Evolutionary conservation across 2,329 filamentous ascomycete genomes (phyloP), one percentile per base, ranked within the genome.

Genomic region (Alternaria ethzedia): DNA sequence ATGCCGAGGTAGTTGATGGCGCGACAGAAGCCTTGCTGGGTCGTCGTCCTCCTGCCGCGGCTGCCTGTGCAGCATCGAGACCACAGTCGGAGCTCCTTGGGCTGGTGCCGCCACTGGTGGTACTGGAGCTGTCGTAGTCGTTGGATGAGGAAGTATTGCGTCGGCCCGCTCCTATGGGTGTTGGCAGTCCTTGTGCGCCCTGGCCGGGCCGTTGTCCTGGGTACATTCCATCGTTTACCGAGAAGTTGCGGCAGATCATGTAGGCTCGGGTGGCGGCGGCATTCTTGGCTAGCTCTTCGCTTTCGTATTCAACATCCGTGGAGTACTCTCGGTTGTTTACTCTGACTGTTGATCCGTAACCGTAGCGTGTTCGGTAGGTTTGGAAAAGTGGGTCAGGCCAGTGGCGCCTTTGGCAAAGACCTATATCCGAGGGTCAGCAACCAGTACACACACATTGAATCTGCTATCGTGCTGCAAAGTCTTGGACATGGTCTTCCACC

Each of bases 301-400:
- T 92, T 78, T 92, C 89, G 83, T 96, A 97, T 68, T 90, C 88
- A 41, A 91, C 87, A 80, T 97, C 94, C 46, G 94, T 97, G 80
- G 94, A 93, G 83, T 97, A 98, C 84, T 97, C 93, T 77, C 95
- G 91, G 73, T 96, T 96, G 84, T 98, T 97, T 79, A 98, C 95
- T 68, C 96, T 88, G 61, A 97, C 95, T 62, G 94, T 90, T 84
- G 94, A 97, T 63, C 91, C 93, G 81, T 91, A 97, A 78, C 94
- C 94, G 73, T 85, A 88, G 69, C 86, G 83, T 75, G 89, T 90
- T 72, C 87, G 87, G 85, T 91, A 93, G 75, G 90, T 90, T 82
- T 96, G 91, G 86, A 97, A 98, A 79, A 89, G 86, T 75, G 95
- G 95, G 79, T 97, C 93, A 72, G 89, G 90, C 95, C 95, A 98